Base-by-base conservation (phyloP, 306 rosid species). In the Macrotyloma uniflorum region DNA sequence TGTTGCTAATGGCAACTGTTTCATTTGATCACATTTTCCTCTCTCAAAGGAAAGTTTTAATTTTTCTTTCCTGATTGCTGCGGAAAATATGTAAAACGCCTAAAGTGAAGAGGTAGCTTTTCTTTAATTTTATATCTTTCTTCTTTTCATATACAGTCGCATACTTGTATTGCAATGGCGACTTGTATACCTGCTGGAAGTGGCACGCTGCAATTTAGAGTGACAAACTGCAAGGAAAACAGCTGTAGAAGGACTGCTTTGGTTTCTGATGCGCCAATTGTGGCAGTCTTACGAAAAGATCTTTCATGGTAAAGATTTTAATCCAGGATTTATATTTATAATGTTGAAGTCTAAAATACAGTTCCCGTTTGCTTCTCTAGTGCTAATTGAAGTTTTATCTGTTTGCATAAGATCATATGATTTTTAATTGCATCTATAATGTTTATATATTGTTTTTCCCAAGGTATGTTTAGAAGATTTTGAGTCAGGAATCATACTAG, bases 131-230 rank as follows among this genome's bases (percentile, higher is more conserved):
- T 67, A 10, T 47, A 40, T 84, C 54, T 64, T 61, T 62, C 53
- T 82, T 38, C 22, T 70, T 67, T 82, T 57, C 36, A 18, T 61
- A 15, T 80, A 84, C 86, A 77, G 72, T 38, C 43, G 43, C 43
- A 0, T 38, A 38, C 43, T 38, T 8, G 75, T 64, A 70, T 83
- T 77, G 80, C 77, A 82, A 95, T 95, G 98, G 69, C 87, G 79
- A 89, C 85, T 79, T 85, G 89, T 80, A 76, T 91, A 42, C 88
- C 90, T 33, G 82, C 86, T 24, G 93, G 93, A 76, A 83, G 84
- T 38, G 82, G 91, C 74, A 81, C 79, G 62, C 77, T 91, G 65
- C 80, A 77, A 36, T 88, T n/a, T 65, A 8, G 63, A 70, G 82
- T 58, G 74, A 65, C 47, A 53, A 76, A 68, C 65, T 70, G 74